Base-by-base conservation (phyloP, 2,329 filamentous ascomycete genomes). In the Clathrospora elynae region DNA sequence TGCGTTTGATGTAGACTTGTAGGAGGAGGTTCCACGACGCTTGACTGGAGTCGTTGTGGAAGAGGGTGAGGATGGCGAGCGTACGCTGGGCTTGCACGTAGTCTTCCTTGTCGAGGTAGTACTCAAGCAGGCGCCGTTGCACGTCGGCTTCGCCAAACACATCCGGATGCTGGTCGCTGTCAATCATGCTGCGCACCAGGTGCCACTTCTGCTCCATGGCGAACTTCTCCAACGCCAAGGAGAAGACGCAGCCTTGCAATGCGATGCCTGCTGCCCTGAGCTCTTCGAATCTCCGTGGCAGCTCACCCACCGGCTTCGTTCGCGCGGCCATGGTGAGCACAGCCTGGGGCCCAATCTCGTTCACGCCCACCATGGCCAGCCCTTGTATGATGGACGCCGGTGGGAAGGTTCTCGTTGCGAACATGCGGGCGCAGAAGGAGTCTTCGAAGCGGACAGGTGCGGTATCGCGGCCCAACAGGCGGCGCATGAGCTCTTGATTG, bases 311-410 rank as follows among this genome's bases (percentile, higher is more conserved):
- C 7, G 78, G 78, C 2, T 73, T 67, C 37, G 87, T 81, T 58
- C 88, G 79, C 8, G 86, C 68, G 3, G 85, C 88, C 67, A 96
- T 82, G 31, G 91, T 85, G 52, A 90, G 86, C 13, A 96, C 66
- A 3, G 89, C 87, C 12, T 86, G 73, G 0, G 90, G 86, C 0
- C 90, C 90, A 49, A 96, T 85, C 23, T 77, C 74, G 33, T 82
- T 76, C 4, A 95, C 74, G 2, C 87, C 87, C 36, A 95, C 80
- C 57, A 87, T 82, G 42, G 80, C 77, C 12, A 93, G 73, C 5
- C 87, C 78, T 22, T 80, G 80, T 40, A 95, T 82, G 17, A 89
- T 82, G 53, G 86, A 80, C 42, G 91, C 83, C 7, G 90, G 75
- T 1, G 85, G 81, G 14, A 93, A 78, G 67, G 88, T 87, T 43